Base-by-base conservation (phyloP, 169 alveolate species). In the Babesia sp. region DNA sequence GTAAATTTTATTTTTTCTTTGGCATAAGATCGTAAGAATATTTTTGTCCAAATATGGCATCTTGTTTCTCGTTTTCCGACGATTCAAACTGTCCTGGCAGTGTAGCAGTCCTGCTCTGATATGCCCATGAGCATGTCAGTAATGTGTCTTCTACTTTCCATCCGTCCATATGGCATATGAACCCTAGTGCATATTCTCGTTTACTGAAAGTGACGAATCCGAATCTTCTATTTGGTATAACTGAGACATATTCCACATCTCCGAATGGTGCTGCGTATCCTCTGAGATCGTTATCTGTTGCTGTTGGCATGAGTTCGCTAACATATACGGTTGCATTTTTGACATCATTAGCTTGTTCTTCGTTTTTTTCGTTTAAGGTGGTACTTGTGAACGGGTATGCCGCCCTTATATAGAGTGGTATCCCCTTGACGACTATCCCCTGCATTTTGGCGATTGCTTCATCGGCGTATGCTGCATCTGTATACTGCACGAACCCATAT, bases 121-220 rank as follows among this genome's bases (percentile, higher is more conserved):
- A 72, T 24, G 89, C 89, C 89, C 89, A 81, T 39, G 75, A 61
- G 53, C 89, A 81, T 3, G 83, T 24, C 34, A 81, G 20, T 3
- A 73, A 28, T 33, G 66, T 69, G 20, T 57, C 82, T 39, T 73
- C 89, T n/a, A 76, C 56, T 37, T 71, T 60, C 83, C 89, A 81
- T 29, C 73, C 69, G 59, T 81, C 84, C 83, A 81, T 71, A 41
- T 81, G 89, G 70, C 89, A 81, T 34, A 81, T 59, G 64, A 72
- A 71, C 26, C 84, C 89, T 36, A 81, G 54, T 14, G 89, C 89
- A 48, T 59, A 71, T 53, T 61, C 84, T 12, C 89, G 37, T 33
- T 80, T 80, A 55, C 60, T 53, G 50, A 51, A 81, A 39, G 76
- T 71, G 12, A 81, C 80, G 67, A 81, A 81, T 26, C 89, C 82